These are phyloP conservation scores for Combretum micranthum DNA, from an alignment of 345 rosid genomes.

Conservation along the genomic window DNA sequence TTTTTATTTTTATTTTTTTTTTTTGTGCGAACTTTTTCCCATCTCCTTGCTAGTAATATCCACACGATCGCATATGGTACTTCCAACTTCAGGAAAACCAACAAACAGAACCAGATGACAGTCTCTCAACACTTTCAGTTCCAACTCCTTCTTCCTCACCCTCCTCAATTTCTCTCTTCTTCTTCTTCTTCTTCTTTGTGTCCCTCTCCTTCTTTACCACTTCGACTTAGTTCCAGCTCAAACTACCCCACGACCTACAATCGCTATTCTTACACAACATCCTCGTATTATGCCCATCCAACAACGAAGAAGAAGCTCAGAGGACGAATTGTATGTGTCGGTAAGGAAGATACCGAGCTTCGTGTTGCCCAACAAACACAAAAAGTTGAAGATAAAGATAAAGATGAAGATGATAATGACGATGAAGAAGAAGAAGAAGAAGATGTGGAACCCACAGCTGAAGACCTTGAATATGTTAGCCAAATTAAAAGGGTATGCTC, in stretches of 20 bases:
- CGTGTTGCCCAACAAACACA: slow-evolving; percentile 13
- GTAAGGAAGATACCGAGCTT: slow-evolving; percentile 28
- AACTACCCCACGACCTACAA: too few relatives aligned
- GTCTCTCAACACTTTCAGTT: slow-evolving; percentile 1
- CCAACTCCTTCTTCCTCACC: not conserved
- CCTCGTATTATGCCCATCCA: too few relatives aligned
- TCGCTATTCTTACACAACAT: too few relatives aligned
- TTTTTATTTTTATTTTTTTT: too few relatives aligned
- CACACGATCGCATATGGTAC: too few relatives aligned
- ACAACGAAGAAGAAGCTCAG: slow-evolving; percentile 1
- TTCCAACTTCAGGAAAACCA: too few relatives aligned
- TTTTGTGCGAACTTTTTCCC: too few relatives aligned
- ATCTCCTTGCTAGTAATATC: too few relatives aligned
- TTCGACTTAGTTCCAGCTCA: too few relatives aligned
- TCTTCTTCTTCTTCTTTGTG: not conserved
- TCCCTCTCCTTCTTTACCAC: not conserved
- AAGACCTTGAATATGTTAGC: slow-evolving; percentile 30
- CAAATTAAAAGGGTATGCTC: slow-evolving; percentile 35
- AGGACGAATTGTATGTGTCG: slow-evolving; percentile 15
- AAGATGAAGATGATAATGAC: slow-evolving; percentile 4
- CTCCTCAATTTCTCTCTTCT: slow-evolving; percentile 1
- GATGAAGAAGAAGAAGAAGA: slow-evolving; percentile 11
- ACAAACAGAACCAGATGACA: not conserved
- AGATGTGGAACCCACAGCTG: slow-evolving; percentile 18
- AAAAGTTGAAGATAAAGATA: not conserved